A percentile compares a stretch with the other conserved stretches of the same genome.
These are phyloP conservation scores for Eutrema heterophyllum DNA, from an alignment of 345 rosid species.

Conservation along the genomic window DNA sequence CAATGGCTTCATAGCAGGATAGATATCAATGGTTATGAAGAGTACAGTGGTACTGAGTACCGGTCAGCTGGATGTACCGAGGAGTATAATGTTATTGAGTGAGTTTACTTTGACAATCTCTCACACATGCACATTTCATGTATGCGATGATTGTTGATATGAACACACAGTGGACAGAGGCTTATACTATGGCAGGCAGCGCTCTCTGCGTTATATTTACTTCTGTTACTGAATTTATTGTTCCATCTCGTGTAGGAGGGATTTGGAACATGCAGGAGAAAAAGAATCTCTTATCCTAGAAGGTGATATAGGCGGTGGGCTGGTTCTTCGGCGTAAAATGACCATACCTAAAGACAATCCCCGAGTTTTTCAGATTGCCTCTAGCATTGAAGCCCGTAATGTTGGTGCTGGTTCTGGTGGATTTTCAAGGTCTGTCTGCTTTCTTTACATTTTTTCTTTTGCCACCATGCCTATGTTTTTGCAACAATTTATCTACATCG, in stretches of 20 bases:
- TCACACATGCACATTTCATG: background rate
- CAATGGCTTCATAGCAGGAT: constrained; percentile 92
- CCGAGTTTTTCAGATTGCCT: constrained; percentile 48
- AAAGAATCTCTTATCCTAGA: constrained; percentile 63
- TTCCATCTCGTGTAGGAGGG: constrained; percentile 46
- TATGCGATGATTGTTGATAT: background rate
- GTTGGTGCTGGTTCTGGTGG: constrained; percentile 97
- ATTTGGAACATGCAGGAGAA: constrained; percentile 73
- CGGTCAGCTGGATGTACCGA: constrained; percentile 91
- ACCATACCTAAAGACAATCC: constrained; percentile 44
- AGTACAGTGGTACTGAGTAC: constrained; percentile 77
- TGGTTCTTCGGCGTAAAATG: constrained; percentile 55
- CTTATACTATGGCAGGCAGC: background rate
- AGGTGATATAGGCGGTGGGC: constrained; percentile 78
- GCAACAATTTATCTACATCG: background rate
- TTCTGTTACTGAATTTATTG: background rate
- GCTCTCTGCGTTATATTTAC: background rate
- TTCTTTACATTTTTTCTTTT: background rate
- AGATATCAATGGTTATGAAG: constrained; percentile 80
- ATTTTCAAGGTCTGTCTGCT: constrained; percentile 63
- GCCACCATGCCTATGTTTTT: background rate
- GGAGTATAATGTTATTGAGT: constrained; percentile 70
- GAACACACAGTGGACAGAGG: background rate
- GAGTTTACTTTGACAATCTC: constrained; percentile 24
- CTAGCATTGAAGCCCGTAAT: constrained; percentile 59